These are phyloP conservation scores for Hyphopichia homilentoma DNA, from an alignment of 805 yeast genomes.

Conservation along the genomic window DNA sequence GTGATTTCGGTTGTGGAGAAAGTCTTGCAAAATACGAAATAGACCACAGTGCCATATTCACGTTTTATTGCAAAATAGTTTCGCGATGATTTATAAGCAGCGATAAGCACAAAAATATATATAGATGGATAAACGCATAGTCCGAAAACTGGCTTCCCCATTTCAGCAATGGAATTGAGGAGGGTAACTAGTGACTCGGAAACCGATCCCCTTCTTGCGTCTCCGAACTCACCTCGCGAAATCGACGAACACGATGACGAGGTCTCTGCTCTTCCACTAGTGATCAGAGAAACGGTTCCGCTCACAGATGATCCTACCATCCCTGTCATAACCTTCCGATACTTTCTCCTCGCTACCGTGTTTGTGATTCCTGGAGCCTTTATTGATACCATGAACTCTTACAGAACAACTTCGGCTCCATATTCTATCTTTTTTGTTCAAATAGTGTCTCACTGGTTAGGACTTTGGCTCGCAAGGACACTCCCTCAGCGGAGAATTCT, in stretches of 20 bases:
- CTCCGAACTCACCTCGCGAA: background rate
- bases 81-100: too few species aligned
- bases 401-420: conserved; percentile 40
- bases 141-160: too few species aligned
- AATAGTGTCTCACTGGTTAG: conserved; percentile 40
- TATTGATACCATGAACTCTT: conserved; percentile 34
- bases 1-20: conserved; percentile 17
- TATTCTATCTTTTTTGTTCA: conserved; percentile 48
- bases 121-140: too few species aligned
- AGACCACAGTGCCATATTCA: too few species aligned
- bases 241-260: background rate
- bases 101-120: too few species aligned
- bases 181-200: too few species aligned
- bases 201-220: too few species aligned
- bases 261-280: conserved; percentile 15
- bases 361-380: conserved; percentile 36
- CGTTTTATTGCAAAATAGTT: too few species aligned
- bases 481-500: conserved; percentile 29
- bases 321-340: conserved; percentile 31
- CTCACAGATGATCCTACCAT: conserved; percentile 27
- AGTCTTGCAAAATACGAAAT: conserved; percentile 3
- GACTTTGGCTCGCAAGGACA: conserved; percentile 36
- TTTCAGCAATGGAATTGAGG: too few species aligned
- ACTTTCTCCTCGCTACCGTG: conserved; percentile 21
- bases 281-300: conserved; percentile 29